Evolutionary conservation across 495 filamentous ascomycete species (phyloP).

Genomic region (Neurospora cerealis): DNA sequence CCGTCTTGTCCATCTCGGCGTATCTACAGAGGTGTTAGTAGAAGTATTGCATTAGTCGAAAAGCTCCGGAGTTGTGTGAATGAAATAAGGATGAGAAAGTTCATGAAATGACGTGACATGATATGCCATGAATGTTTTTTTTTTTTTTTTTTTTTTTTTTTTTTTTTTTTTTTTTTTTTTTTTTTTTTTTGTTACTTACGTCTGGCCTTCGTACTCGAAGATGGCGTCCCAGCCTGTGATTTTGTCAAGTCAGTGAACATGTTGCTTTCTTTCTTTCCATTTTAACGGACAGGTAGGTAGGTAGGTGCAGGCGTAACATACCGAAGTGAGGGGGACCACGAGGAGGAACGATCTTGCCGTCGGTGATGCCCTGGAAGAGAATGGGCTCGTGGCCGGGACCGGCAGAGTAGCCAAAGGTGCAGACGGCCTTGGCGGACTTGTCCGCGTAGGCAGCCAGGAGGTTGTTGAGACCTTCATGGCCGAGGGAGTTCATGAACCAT

Average conservation of each 20-base stretch:
- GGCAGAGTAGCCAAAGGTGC: slow-evolving; percentile 86
- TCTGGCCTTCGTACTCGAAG: slow-evolving; percentile 89
- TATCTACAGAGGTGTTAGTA: slow-evolving; percentile 34
- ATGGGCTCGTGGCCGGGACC: slow-evolving; percentile 77
- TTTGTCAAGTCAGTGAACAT: not conserved
- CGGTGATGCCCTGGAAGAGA: slow-evolving; percentile 84
- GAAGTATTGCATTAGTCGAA: not conserved
- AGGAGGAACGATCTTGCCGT: slow-evolving; percentile 64
- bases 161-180: no score
- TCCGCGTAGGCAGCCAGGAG: slow-evolving; percentile 83
- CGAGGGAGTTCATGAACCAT: slow-evolving; percentile 78
- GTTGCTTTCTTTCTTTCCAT: not conserved
- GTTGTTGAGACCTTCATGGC: slow-evolving; percentile 79
- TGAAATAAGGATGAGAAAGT: not conserved
- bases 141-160: no score
- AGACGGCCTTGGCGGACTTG: slow-evolving; percentile 84
- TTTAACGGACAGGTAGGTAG: not conserved
- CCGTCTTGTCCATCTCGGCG: slow-evolving; percentile 87
- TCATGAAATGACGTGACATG: not conserved
- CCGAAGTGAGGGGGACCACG: slow-evolving; percentile 73
- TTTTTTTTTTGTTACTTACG: slow-evolving; percentile 39
- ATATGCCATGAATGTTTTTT: no score
- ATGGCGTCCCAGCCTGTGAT: slow-evolving; percentile 82
- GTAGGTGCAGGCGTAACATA: slow-evolving; percentile 30
- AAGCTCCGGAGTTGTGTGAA: not conserved